phyloP scores from a whole-genome alignment of 1,284 basidiomycete genomes.

The Sporisorium reilianum region DNA sequence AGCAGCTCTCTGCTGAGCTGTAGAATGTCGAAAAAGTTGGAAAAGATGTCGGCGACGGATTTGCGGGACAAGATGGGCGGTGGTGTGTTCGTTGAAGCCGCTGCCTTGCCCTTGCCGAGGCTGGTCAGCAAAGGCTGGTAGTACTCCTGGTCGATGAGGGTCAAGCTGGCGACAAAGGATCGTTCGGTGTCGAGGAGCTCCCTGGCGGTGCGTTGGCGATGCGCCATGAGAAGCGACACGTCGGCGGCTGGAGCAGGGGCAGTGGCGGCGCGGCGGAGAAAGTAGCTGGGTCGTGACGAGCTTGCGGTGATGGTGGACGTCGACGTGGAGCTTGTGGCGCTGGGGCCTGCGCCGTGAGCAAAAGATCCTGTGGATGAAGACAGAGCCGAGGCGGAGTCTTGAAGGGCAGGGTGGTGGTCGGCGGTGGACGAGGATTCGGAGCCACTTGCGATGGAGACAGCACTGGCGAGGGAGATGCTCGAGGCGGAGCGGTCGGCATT shows the following conservation, averaged over 20 bases:
- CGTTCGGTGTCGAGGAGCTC: conserved; percentile 67
- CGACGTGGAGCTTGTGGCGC: conserved; percentile 23
- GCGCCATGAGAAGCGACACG: conserved; percentile 26
- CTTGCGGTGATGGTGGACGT: conserved; percentile 40
- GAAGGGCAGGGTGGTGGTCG: conserved; percentile 5
- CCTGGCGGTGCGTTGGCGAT: conserved; percentile 43
- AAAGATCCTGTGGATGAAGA: conserved; percentile 32
- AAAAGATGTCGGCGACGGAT: conserved; percentile 81
- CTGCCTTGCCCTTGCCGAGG: conserved; percentile 30
- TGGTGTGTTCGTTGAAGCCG: conserved; percentile 77
- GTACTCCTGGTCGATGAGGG: conserved; percentile 60
- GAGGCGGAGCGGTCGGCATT: conserved; percentile 9
- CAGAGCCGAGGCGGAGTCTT: conserved; percentile 7
- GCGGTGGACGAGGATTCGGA: conserved; percentile 5
- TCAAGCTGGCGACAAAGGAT: conserved; percentile 59
- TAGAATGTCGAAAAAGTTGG: conserved; percentile 91
- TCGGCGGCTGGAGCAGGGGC: conserved; percentile 22
- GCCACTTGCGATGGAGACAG: conserved; percentile 14
- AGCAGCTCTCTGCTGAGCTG: conserved; percentile 86
- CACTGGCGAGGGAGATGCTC: conserved; percentile 15
- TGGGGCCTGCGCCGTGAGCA: conserved; percentile 23
- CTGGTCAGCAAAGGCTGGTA: conserved; percentile 59
- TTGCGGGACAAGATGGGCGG: conserved; percentile 78
- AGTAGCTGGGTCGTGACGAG: conserved; percentile 38
- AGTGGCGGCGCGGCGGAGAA: conserved; percentile 44